These are phyloP conservation scores for Petunia secreta DNA, from an alignment of 257 asterid genomes.

Conservation along the genomic window DNA sequence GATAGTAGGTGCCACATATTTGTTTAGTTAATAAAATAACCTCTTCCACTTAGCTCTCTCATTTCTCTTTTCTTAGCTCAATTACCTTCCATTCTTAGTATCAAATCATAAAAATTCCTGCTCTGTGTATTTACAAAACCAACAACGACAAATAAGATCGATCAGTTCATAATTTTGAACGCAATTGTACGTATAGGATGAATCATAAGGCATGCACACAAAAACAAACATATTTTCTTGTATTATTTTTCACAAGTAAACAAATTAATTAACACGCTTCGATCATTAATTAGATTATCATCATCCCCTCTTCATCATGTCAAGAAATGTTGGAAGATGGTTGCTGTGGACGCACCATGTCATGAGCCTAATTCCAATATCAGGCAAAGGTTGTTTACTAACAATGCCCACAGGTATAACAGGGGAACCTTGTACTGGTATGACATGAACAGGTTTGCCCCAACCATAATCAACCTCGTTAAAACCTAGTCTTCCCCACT, in stretches of 20 bases:
- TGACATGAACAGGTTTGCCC: slow-evolving; percentile 53
- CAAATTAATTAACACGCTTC: neutral
- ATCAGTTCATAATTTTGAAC: neutral
- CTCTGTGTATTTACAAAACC: no score
- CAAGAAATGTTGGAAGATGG: slow-evolving; percentile 37
- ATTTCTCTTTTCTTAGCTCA: no score
- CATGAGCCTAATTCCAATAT: slow-evolving; percentile 52
- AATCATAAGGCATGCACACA: neutral
- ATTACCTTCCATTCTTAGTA: no score
- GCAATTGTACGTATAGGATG: neutral
- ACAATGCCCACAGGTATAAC: slow-evolving; percentile 52
- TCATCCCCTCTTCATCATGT: slow-evolving; percentile 20
- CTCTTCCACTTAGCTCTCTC: no score
- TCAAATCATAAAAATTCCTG: no score
- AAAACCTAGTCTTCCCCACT: slow-evolving; percentile 63
- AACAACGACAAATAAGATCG: neutral
- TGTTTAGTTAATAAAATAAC: no score
- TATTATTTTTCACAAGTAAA: neutral
- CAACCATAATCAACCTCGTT: slow-evolving; percentile 60
- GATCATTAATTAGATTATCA: neutral
- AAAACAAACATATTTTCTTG: neutral
- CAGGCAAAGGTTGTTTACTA: slow-evolving; percentile 34
- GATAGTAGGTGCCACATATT: no score
- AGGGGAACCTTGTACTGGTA: slow-evolving; percentile 55
- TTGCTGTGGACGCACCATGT: slow-evolving; percentile 55